Evolutionary conservation across 129 eudicot species (phyloP), one percentile per base, ranked within the genome.

Genomic region (Erigeron canadensis): DNA sequence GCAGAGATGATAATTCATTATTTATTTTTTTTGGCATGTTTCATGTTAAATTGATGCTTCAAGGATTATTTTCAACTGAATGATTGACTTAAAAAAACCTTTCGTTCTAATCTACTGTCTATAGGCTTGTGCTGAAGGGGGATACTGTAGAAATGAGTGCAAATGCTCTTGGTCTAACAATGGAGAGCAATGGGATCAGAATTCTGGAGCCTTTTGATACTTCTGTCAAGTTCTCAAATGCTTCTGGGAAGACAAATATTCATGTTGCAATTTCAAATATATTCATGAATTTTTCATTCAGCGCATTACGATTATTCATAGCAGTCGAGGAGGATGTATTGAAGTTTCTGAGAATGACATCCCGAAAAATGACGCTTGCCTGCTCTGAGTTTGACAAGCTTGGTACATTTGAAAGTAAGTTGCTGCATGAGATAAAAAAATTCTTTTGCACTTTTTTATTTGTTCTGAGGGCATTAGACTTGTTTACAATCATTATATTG

Each of bases 141-240:
- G 87, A 90, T 51, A 80, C 91, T 12, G 23, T 90, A 55, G 97
- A 90, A 73, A 83, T 95, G 97, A 88, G 74, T 77, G 97, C 89
- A 19, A 80, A 85, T 82, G 88, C 88, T 63, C 93, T 90, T 77
- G 99, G 97, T 28, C 81, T 95, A 11, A 90, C 97, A 39, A 84
- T 95, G 99, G 99, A 95, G 84, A 90, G 99, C 85, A 95, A 90
- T 75, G 99, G 97, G 69, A 83, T 88, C 77, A 84, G 84, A 81
- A 86, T 90, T 50, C 81, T 95, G 82, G 99, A 95, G 86, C 99
- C 99, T 44, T 95, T 95, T 83, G 99, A 95, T 77, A 85, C 99
- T 55, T 84, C 85, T 62, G 82, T 88, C 71, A 86, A 83, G 78
- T 90, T 84, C 75, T 81, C 97, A 39, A 86, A 67, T 82, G 89